Conservation (phyloP, 306 rosid genomes). For the Crataegus laevigata region DNA sequence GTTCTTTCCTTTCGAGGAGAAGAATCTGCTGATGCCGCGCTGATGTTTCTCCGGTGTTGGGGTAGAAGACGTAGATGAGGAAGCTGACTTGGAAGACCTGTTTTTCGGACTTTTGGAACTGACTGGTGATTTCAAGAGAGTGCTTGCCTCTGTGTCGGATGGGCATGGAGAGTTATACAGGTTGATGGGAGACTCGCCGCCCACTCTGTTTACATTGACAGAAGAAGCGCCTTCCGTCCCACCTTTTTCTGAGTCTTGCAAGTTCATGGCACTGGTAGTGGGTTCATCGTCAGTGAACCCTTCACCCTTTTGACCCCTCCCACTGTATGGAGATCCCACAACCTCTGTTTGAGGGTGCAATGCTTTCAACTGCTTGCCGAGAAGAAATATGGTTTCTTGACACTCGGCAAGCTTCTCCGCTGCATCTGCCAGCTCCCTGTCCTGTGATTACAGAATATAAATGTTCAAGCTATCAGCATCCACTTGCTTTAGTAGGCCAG, state of each 20-base stretch:
- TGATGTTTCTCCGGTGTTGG: constrained; percentile 86
- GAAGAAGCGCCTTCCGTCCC: constrained; percentile 44
- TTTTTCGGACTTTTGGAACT: constrained; percentile 42
- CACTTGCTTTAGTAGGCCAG: neutral
- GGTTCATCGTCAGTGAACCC: constrained; percentile 42
- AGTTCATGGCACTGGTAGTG: constrained; percentile 36
- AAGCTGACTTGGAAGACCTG: constrained; percentile 65
- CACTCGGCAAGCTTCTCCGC: constrained; percentile 96
- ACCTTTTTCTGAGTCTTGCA: constrained; percentile 39
- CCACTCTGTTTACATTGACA: constrained; percentile 29
- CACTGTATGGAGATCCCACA: constrained; percentile 40
- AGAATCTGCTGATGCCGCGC: constrained; percentile 89
- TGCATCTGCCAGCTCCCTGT: constrained; percentile 72
- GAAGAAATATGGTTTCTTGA: constrained; percentile 94
- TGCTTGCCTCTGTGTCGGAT: constrained; percentile 53
- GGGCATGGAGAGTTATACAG: constrained; percentile 42
- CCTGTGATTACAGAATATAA: constrained; percentile 39
- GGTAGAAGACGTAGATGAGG: constrained; percentile 61
- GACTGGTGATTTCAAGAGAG: constrained; percentile 48
- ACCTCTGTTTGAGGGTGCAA: constrained; percentile 69
- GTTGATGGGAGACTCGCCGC: constrained; percentile 57
- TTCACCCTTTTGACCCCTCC: constrained; percentile 45
- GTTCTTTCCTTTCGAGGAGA: constrained; percentile 73
- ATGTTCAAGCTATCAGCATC: neutral
- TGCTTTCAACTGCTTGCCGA: constrained; percentile 81